Base-by-base conservation (phyloP, 2,329 filamentous ascomycete genomes). In the Xylariomycetidae sp. region DNA sequence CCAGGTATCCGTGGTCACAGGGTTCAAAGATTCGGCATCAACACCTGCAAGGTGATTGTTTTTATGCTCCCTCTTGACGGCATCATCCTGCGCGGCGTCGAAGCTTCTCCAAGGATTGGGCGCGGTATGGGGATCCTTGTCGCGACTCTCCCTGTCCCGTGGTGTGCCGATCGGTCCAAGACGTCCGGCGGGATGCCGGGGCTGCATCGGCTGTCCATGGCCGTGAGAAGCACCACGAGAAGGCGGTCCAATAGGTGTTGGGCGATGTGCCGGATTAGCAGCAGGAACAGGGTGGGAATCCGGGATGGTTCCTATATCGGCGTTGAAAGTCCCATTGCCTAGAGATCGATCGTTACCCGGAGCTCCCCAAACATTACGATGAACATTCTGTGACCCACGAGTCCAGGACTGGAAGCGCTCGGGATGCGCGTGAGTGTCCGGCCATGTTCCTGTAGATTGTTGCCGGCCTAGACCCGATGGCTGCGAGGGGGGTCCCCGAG, bases 271-370 rank as follows among this genome's bases (percentile, higher is more conserved):
- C 4, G 59, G 46, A 28, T 53, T 56, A 10, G 51, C 44, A 16
- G 58, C 47, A 20, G 58, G 56, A 4, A 60, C 38, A 7, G 50
- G 59, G 36, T 47, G 56, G 30, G 66, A 56, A 32, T 64, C 62
- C 10, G 71, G 59, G 13, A 68, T 54, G 27, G 66, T 64, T 18
- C 68, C 70, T 32, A 82, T 66, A 44, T 78, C 75, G 10, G 75
- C 68, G 36, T 74, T 77, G 49, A 89, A 89, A 0, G 82, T 86
- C 26, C 84, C 84, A 54, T 89, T 89, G 4, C 84, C 84, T 14
- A 89, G 76, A 9, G 76, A 79, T 34, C 79, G 72, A 44, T 85
- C 79, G 47, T 74, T 80, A 34, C 76, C 76, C n/a, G 79, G 80
- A 26, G 82, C 76, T 13, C 79, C 83, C 84, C 84, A 89, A 13